Evolutionary conservation across 495 filamentous ascomycete species (phyloP), one percentile per base, ranked within the genome.

Genomic region (Neurospora sp.): DNA sequence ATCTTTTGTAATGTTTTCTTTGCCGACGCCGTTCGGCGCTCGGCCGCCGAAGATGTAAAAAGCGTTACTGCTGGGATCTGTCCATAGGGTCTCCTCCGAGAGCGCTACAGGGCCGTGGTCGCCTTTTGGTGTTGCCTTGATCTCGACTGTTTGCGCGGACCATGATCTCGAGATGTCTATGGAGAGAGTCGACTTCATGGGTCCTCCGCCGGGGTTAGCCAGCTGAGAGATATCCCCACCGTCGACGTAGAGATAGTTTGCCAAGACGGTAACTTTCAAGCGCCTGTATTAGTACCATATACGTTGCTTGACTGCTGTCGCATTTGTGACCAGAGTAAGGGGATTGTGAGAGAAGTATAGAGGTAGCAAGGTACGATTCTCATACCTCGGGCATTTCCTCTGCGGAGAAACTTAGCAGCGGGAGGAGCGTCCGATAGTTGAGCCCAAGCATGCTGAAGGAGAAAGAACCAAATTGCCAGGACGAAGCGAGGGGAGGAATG

Each of bases 201-300:
- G 35, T 0, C 35, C 35, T 35, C 35, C 35, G 5, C 35, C 35
- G 35, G 35, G 35, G 35, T 35, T 35, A 7, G 5, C 35, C 5
- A 35, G 35, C 35, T 35, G 75, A 5, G 71, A 65, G 0, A 76
- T n/a, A 31, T 76, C 73, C 2, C 75, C 75, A 18, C 75, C 75
- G 12, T 76, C 75, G 8, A 76, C 7, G 39, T 76, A 76, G 3
- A 76, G 69, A 44, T 76, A 76, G 70, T 75, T 69, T n/a, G 73
- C 73, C 10, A 76, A 72, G n/a, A 76, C 71, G 31, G 75, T 70
- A 2, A 38, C 75, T 42, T 42, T 5, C 2, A 42, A 42, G 40
- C 12, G 40, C 4, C 12, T 42, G 3, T 42, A 16, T 42, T 16
- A 42, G 14, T 42, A 42, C 40, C 40, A 42, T 42, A 6, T 4